A percentile compares a stretch with the other conserved stretches of the same genome.
These are phyloP conservation scores for Fraxinus sp. DNA, from an alignment of 305 asterid species.

Conservation along the genomic window DNA sequence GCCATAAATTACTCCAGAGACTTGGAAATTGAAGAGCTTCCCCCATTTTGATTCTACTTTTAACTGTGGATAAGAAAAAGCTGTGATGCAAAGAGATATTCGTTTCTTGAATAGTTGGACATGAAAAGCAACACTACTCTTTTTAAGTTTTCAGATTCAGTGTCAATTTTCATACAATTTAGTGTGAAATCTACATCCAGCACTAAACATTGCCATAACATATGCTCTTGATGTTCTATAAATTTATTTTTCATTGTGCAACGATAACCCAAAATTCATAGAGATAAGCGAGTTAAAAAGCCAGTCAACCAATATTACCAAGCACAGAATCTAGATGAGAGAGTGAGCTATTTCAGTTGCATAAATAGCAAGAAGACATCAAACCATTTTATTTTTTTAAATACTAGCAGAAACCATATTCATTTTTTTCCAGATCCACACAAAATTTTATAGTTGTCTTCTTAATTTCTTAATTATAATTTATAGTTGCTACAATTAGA, in stretches of 20 bases:
- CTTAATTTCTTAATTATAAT: background rate
- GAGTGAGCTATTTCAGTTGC: background rate
- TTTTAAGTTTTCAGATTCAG: background rate
- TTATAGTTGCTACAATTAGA: background rate
- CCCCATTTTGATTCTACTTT: background rate
- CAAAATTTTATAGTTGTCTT: background rate
- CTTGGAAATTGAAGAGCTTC: background rate
- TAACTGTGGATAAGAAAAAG: background rate
- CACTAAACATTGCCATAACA: background rate
- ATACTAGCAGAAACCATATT: background rate
- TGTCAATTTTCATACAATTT: background rate
- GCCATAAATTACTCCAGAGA: background rate
- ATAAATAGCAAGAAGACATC: background rate
- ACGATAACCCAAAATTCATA: background rate
- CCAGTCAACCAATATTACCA: background rate
- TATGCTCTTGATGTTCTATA: background rate
- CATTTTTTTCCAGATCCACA: background rate
- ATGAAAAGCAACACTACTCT: background rate
- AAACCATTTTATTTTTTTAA: background rate
- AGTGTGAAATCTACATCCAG: background rate
- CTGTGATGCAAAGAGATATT: background rate
- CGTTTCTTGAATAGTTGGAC: background rate
- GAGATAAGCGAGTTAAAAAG: background rate
- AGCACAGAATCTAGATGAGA: background rate
- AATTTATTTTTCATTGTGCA: background rate